phyloP scores from a whole-genome alignment of 441 rosid species.

The Manihot esculenta region DNA sequence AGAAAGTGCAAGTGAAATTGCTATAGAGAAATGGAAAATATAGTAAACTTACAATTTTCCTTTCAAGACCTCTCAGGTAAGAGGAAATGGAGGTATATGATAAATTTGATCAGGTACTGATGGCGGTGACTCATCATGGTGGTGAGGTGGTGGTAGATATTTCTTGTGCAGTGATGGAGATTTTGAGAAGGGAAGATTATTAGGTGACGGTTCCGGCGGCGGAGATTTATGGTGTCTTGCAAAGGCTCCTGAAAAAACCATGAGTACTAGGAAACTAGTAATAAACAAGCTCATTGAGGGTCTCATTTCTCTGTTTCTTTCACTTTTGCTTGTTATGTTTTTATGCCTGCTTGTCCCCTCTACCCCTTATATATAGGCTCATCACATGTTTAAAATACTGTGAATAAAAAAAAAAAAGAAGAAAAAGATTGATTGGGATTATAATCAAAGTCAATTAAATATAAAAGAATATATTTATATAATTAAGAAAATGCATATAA shows the following conservation, averaged over 20 bases:
- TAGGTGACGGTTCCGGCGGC: neutral
- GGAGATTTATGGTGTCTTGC: neutral
- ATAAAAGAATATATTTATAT: too few species aligned
- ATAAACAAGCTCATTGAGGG: neutral
- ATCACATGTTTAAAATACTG: too few species aligned
- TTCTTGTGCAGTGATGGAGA: neutral
- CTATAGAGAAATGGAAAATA: too few species aligned
- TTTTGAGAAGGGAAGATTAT: neutral
- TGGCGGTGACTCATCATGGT: too few species aligned
- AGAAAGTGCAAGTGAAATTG: too few species aligned
- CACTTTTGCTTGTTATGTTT: neutral
- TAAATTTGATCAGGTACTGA: neutral
- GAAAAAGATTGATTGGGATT: too few species aligned
- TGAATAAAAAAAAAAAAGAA: too few species aligned
- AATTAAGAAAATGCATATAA: too few species aligned
- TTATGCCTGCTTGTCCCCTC: neutral
- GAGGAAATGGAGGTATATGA: conserved; percentile 8
- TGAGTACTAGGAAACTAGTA: neutral
- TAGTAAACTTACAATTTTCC: neutral
- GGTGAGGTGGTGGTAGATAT: neutral
- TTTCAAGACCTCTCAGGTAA: neutral
- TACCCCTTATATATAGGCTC: neutral
- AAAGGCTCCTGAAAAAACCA: neutral
- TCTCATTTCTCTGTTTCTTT: neutral
- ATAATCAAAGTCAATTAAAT: too few species aligned